Conservation (phyloP, 805 yeast genomes). For the Lipomyces anomalus region DNA sequence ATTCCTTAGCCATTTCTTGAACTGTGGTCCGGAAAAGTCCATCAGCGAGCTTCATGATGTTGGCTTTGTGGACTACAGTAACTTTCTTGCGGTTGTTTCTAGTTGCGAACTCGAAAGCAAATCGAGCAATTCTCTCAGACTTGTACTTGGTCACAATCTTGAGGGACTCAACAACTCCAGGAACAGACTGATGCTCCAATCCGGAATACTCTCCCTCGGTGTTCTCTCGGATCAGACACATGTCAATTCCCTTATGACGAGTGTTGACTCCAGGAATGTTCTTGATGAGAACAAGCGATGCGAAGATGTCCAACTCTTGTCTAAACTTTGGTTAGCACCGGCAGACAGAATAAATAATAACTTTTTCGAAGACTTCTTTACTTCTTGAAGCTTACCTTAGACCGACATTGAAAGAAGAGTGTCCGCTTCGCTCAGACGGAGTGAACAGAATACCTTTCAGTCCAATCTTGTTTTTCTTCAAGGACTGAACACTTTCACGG, state of each 20-base stretch:
- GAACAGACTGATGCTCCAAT: slow-evolving; percentile 93
- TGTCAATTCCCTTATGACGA: slow-evolving; percentile 80
- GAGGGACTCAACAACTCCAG: slow-evolving; percentile 91
- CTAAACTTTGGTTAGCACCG: too few species aligned
- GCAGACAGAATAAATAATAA: too few species aligned
- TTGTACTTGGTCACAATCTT: slow-evolving; percentile 91
- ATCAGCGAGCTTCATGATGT: slow-evolving; percentile 97
- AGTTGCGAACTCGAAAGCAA: slow-evolving; percentile 92
- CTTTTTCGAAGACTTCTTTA: too few species aligned
- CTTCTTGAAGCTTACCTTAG: too few species aligned
- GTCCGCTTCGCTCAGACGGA: slow-evolving; percentile 70
- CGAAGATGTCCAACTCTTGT: slow-evolving; percentile 92
- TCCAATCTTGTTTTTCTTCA: slow-evolving; percentile 95
- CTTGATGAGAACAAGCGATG: slow-evolving; percentile 89
- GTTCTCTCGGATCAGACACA: slow-evolving; percentile 96
- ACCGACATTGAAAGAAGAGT: slow-evolving; percentile 89
- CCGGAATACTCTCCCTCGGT: slow-evolving; percentile 99
- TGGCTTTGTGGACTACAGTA: slow-evolving; percentile 97
- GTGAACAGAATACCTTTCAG: slow-evolving; percentile 94
- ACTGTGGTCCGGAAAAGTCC: slow-evolving; percentile 95
- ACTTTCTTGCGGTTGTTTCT: slow-evolving; percentile 88
- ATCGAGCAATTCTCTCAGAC: slow-evolving; percentile 95
- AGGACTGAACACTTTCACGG: slow-evolving; percentile 59
- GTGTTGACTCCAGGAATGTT: slow-evolving; percentile 91
- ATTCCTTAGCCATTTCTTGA: slow-evolving; percentile 75